Evolutionary conservation across 2,329 filamentous ascomycete genomes (phyloP).

Genomic region (Arthrobotrys pseudoclavata): DNA sequence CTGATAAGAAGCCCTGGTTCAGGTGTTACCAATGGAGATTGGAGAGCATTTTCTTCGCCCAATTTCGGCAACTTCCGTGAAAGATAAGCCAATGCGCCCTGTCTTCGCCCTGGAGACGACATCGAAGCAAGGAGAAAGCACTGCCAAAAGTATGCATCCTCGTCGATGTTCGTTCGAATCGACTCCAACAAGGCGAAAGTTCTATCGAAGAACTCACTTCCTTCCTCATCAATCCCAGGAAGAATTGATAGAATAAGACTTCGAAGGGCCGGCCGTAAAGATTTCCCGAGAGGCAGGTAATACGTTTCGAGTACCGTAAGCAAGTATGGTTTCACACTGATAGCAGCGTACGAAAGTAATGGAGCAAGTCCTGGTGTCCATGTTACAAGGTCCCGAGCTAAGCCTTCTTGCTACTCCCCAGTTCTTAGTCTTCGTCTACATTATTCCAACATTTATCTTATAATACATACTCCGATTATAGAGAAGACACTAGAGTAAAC

Average conservation of each 20-base stretch:
- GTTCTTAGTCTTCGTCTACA: slow-evolving; percentile 54
- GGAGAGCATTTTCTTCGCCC: slow-evolving; percentile 68
- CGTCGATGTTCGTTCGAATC: slow-evolving; percentile 72
- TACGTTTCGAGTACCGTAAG: slow-evolving; percentile 86
- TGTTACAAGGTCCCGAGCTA: slow-evolving; percentile 84
- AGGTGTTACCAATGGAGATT: slow-evolving; percentile 80
- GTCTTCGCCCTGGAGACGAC: slow-evolving; percentile 85
- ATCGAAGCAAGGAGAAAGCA: slow-evolving; percentile 95
- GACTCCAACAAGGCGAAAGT: slow-evolving; percentile 82
- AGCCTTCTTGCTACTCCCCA: slow-evolving; percentile 73
- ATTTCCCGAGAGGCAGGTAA: slow-evolving; percentile 78
- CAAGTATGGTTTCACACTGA: slow-evolving; percentile 88
- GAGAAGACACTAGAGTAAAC: slow-evolving; percentile 92
- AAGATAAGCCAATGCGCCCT: slow-evolving; percentile 89
- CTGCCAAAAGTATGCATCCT: slow-evolving; percentile 90
- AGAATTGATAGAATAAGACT: slow-evolving; percentile 89
- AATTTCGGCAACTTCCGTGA: slow-evolving; percentile 82
- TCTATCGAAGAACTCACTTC: slow-evolving; percentile 94
- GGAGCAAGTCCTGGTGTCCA: slow-evolving; percentile 91
- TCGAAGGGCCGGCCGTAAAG: slow-evolving; percentile 88
- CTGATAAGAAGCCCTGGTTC: slow-evolving; percentile 91
- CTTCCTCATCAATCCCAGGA: slow-evolving; percentile 94
- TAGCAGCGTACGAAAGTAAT: slow-evolving; percentile 92
- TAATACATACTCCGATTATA: slow-evolving; percentile 76
- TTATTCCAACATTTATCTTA: slow-evolving; percentile 11